phyloP scores from a whole-genome alignment of 2,329 filamentous ascomycete species.

The Septoria petroselini region DNA sequence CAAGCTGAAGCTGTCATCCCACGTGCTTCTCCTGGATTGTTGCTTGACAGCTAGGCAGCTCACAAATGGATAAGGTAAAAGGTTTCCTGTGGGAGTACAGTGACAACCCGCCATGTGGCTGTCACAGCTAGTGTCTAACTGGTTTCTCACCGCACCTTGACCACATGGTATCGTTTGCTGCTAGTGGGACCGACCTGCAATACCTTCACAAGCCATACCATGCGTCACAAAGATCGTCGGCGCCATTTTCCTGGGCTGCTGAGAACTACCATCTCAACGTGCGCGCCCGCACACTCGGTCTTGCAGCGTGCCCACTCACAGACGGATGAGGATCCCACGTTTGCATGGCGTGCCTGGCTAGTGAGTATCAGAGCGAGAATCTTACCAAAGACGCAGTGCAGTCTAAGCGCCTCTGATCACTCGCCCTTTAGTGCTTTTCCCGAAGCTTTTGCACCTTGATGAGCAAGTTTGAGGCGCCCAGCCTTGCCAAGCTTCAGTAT shows the following conservation, averaged over 20 bases:
- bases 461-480: slow-evolving; percentile 6
- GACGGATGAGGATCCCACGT: not conserved
- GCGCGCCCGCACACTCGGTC: not conserved
- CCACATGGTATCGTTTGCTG: not conserved
- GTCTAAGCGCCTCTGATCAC: not conserved
- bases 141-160: not conserved
- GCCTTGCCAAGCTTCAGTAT: slow-evolving; percentile 5
- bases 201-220: not conserved
- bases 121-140: not conserved
- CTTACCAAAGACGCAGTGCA: not conserved
- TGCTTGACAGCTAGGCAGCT: not conserved
- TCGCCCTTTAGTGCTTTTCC: not conserved
- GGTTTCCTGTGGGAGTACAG: not conserved
- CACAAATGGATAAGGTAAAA: not conserved
- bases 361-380: not conserved
- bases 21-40: not conserved
- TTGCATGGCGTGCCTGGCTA: not conserved
- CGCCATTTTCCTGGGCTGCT: not conserved
- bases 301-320: slow-evolving; percentile 3
- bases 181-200: slow-evolving; percentile 2
- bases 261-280: not conserved
- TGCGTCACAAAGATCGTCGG: not conserved
- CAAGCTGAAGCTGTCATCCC: not conserved
- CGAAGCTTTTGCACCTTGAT: too few species aligned
- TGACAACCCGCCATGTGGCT: not conserved